Base-by-base conservation (phyloP, 2,329 filamentous ascomycete species). In the Aspergillus sojae region DNA sequence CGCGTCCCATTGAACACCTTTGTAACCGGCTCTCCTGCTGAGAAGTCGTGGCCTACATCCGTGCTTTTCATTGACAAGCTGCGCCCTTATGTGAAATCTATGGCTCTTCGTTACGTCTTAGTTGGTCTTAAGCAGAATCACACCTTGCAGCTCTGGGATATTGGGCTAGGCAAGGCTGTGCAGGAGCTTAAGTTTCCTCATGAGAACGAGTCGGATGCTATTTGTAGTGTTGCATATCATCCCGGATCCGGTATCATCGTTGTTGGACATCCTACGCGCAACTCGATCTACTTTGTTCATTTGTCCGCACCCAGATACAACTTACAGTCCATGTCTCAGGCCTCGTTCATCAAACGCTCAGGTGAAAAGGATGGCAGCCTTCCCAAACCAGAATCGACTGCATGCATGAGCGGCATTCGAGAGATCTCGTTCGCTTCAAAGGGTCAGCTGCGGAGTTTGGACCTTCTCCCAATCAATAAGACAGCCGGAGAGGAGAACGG, bases 81-180 rank as follows among this genome's bases (percentile, higher is more conserved):
- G 79, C 91, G 94, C 67, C 93, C 95, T 53, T 97, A 96, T 79
- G 88, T 90, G 81, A 97, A 95, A 81, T 90, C 91, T 64, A 91
- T 91, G 74, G 94, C 96, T 55, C 85, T 97, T 67, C 89, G 95
- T 65, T 99, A 99, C 82, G 90, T 99, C 82, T 90, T 99, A 76
- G 92, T 99, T 66, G 95, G 95, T 72, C 93, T 98, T 88, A 97
- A 98, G 83, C 95, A 99, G 79, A 99, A 99, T 79, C 95, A 99
- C 81, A 96, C 94, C 61, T 88, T 99, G 66, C 96, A 99, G 83
- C 88, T 99, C 52, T 99, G 95, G 96, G 95, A 99, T 82, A 89
- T 99, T 74, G 93, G 92, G 48, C 89, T 99, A 39, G 91, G 91
- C 69, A 97, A 97, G 80, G 92, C 94, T 34, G 95, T 99, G 43